Evolutionary conservation across 768 basidiomycete genomes (phyloP), one percentile per base, ranked within the genome.

Genomic region (Phaeotremella fagi): DNA sequence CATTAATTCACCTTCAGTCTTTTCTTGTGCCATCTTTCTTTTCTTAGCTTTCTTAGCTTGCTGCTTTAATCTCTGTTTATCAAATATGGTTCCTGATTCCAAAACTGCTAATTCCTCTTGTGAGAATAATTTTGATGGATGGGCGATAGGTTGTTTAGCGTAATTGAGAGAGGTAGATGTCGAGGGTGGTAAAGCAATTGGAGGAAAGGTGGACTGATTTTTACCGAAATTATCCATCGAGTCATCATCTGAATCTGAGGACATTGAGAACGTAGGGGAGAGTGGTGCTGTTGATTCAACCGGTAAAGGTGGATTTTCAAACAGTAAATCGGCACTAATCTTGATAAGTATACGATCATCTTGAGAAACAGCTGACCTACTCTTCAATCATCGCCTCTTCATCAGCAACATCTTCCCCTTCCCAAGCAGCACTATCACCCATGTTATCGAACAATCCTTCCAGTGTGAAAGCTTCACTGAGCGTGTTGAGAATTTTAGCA

Each of bases 371-470:
- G 22, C 35, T 44, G 11, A 56, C 51, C 36, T 54, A 67, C 63
- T 64, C 63, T 47, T 66, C 60, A 14, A 48, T 59, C 37, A 63
- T 58, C 27, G 56, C 52, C 12, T 57, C 64, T 14, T 35, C 56
- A 28, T 49, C 60, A 4, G 52, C 69, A 70, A 74, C 80, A 11
- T 71, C 74, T 3, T 70, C 67, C 1, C 76, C 76, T 9, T 75
- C 77, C 35, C 78, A 82, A 54, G 88, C 88, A 7, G 87, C 88
- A n/a, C 84, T 86, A 11, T 82, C 83, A 67, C 90, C 90, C 0
- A 87, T 85, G 35, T 80, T 81, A 4, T 84, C 83, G 59, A 94
- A 91, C 3, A 97, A 74, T 0, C 85, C 91, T 11, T 82, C 88
- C 2, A 86, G 73, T 55, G 85, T 82, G 66, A 98, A 95, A 2